Evolutionary conservation across 1,139 yeast genomes (phyloP).

Genomic region (Geotrichum aggregatum): DNA sequence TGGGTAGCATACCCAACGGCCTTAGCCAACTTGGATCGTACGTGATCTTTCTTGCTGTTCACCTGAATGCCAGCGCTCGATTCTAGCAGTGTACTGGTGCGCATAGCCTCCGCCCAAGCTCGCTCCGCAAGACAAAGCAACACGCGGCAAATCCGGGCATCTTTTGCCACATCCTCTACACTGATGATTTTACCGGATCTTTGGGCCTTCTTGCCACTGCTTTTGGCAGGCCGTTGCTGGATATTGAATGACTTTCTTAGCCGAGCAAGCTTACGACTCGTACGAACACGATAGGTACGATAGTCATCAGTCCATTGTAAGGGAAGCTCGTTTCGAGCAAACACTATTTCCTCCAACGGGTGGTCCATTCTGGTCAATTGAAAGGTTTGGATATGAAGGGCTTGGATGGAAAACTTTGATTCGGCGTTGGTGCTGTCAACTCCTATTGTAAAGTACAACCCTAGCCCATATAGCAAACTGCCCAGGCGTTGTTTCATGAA

Average conservation of each 20-base stretch:
- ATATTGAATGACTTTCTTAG: slow-evolving; percentile 56
- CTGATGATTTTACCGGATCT: slow-evolving; percentile 35
- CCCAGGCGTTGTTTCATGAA: too few relatives aligned
- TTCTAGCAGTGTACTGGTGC: slow-evolving; percentile 43
- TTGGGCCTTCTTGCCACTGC: slow-evolving; percentile 36
- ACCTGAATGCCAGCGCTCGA: slow-evolving; percentile 26
- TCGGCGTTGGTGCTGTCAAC: not conserved
- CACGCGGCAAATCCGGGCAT: slow-evolving; percentile 48
- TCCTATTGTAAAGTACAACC: not conserved
- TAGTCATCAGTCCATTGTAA: slow-evolving; percentile 45
- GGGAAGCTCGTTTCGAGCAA: slow-evolving; percentile 33
- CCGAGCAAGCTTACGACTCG: slow-evolving; percentile 47
- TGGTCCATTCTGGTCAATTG: slow-evolving; percentile 24
- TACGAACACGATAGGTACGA: slow-evolving; percentile 34
- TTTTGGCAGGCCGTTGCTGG: slow-evolving; percentile 50
- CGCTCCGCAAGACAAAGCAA: slow-evolving; percentile 60
- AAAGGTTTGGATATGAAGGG: not conserved
- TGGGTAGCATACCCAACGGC: slow-evolving; percentile 48
- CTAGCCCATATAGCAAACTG: not conserved
- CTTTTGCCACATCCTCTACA: slow-evolving; percentile 46
- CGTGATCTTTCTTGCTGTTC: slow-evolving; percentile 43
- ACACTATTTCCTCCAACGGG: slow-evolving; percentile 33
- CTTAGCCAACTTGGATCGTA: slow-evolving; percentile 65
- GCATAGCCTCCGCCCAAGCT: slow-evolving; percentile 64
- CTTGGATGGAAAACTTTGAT: not conserved